Conservation (phyloP, 306 rosid species). For the Quercus dentata region DNA sequence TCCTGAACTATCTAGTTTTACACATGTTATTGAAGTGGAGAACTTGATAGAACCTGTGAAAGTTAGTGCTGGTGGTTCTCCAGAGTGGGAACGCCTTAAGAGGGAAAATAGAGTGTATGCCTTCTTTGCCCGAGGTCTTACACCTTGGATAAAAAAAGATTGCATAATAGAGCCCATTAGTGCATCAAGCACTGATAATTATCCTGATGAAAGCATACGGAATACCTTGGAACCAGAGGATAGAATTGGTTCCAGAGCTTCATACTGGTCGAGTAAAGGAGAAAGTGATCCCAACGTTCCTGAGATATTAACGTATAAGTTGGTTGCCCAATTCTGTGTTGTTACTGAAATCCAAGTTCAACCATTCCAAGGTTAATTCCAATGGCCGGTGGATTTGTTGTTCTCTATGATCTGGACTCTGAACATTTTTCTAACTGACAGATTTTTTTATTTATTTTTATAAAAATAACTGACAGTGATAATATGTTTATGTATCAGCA, state of each 20-base stretch:
- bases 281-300: constrained; percentile 47
- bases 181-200: constrained; percentile 71
- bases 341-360: constrained; percentile 56
- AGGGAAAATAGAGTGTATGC: constrained; percentile 51
- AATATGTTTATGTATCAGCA: constrained; percentile 41
- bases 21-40: constrained; percentile 34
- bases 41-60: constrained; percentile 38
- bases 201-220: constrained; percentile 44
- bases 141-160: constrained; percentile 19
- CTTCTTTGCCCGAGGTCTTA: constrained; percentile 41
- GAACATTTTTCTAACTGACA: constrained; percentile 8
- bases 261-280: constrained; percentile 78
- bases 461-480: constrained; percentile 12
- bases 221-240: constrained; percentile 53
- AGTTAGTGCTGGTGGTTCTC: constrained; percentile 1
- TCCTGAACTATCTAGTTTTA: constrained; percentile 48
- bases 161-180: constrained; percentile 43
- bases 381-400: not conserved
- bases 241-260: constrained; percentile 24
- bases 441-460: no score
- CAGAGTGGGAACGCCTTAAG: constrained; percentile 38
- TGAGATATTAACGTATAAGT: constrained; percentile 50
- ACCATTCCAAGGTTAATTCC: constrained; percentile 59
- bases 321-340: constrained; percentile 45
- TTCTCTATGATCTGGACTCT: constrained; percentile 4